Conservation (phyloP, 768 basidiomycete species). For the Mycena pura region DNA sequence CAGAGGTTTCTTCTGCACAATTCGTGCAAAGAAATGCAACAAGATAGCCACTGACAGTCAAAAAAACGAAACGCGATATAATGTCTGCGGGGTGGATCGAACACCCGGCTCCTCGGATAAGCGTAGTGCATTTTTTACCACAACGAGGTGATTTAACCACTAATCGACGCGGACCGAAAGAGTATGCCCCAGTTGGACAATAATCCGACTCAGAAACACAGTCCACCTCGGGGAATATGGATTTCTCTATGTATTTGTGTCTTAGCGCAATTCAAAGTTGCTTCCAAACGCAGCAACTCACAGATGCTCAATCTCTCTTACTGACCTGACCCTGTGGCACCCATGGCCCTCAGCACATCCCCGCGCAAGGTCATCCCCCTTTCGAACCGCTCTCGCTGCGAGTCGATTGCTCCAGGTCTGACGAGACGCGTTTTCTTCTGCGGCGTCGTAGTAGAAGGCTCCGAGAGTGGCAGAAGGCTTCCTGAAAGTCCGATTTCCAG, state of each 20-base stretch:
- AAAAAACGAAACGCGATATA: no score
- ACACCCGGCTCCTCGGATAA: constrained; percentile 29
- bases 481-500: constrained; percentile 60
- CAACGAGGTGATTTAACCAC: constrained; percentile 31
- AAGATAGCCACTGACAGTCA: no score
- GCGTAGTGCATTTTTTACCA: constrained; percentile 18
- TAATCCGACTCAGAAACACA: neutral
- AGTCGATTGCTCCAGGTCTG: constrained; percentile 46
- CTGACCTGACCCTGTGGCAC: constrained; percentile 10
- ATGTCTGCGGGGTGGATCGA: constrained; percentile 32
- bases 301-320: constrained; percentile 15
- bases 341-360: constrained; percentile 71
- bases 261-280: no score
- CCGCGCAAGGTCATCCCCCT: constrained; percentile 79
- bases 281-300: no score
- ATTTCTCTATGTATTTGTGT: no score
- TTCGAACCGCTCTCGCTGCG: constrained; percentile 53
- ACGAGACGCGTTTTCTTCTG: constrained; percentile 89
- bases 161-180: constrained; percentile 31
- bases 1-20: no score
- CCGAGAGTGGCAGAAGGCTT: constrained; percentile 71
- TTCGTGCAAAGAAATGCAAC: no score
- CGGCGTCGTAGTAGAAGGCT: constrained; percentile 88
- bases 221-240: no score
- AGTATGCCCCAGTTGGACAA: constrained; percentile 2